Conservation (phyloP, 2,329 filamentous ascomycete species). For the Ceratocystis huliohia region DNA sequence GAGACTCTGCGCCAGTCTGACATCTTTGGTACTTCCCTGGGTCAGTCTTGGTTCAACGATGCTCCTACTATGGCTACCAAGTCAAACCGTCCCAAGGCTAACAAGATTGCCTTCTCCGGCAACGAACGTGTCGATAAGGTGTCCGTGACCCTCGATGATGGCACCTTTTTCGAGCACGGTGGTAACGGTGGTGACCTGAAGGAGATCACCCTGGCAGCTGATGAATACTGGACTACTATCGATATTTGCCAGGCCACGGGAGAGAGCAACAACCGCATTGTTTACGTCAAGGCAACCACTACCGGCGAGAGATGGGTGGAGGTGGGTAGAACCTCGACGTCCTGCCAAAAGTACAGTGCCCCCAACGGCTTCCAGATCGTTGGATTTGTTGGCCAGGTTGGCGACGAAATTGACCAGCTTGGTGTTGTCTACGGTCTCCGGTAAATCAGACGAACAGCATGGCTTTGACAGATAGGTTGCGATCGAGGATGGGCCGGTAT, state of each 20-base stretch:
- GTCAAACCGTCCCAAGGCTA: constrained; percentile 27
- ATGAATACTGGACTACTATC: constrained; percentile 39
- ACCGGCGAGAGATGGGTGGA: constrained; percentile 35
- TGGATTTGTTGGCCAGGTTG: constrained; percentile 41
- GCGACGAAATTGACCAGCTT: constrained; percentile 44
- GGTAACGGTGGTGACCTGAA: constrained; percentile 38
- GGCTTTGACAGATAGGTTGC: no score
- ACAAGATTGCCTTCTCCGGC: constrained; percentile 36
- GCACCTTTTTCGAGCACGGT: constrained; percentile 39
- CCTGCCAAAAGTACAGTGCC: constrained; percentile 36
- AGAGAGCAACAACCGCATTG: constrained; percentile 36
- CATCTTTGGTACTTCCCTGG: constrained; percentile 37
- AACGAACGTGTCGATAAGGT: constrained; percentile 39
- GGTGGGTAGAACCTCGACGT: constrained; percentile 31
- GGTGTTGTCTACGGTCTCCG: constrained; percentile 36
- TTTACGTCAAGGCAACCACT: constrained; percentile 42
- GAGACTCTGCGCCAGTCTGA: constrained; percentile 33
- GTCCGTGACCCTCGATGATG: constrained; percentile 36
- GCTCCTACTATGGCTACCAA: constrained; percentile 29
- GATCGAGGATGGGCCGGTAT: no score
- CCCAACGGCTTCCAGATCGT: constrained; percentile 39
- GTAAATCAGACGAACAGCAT: constrained; percentile 23
- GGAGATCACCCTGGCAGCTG: constrained; percentile 33
- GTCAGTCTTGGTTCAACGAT: constrained; percentile 43
- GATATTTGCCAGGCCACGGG: constrained; percentile 39